Base-by-base conservation (phyloP, 805 yeast species). In the Metschnikowia sp. region DNA sequence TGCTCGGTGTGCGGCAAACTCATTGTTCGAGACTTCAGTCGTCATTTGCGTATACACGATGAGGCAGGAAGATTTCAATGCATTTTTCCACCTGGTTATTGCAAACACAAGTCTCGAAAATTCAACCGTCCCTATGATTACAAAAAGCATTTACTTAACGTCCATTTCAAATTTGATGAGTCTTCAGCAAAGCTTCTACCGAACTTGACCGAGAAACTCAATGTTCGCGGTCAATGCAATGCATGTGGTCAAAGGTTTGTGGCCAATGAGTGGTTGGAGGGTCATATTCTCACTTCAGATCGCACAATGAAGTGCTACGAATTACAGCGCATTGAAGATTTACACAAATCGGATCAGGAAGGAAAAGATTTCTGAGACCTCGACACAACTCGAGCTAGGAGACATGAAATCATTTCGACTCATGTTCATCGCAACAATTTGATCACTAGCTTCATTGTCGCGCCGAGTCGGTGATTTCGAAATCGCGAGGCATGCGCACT, bases 201-300 rank as follows among this genome's bases (percentile, higher is more conserved):
- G 35, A 72, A 68, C 31, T 59, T 72, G 44, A 70, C 75, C 0
- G 76, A 71, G 41, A 72, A 72, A 51, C 55, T 72, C 26, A 72
- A 74, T 8, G 53, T 68, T 29, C 36, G 53, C 22, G 77, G 77
- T 1, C 48, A 58, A 18, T 72, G 77, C 48, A 57, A 59, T 18
- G 72, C 73, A 1, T 83, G 88, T 59, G 83, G 83, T 1, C 60
- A 57, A 13, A 57, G 75, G 37, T 74, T 70, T 55, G 57, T 65
- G 11, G 87, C 83, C 8, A 65, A 65, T 28, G 76, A 70, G 15
- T 83, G 88, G 88, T 64, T 83, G 18, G 77, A 77, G 15, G 53
- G 62, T 11, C 88, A 83, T 58, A 74, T 82, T 10, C 59, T 76
- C 47, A 61, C 71, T n/a, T 52, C 48, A 10, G 55, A 54, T 34